Base-by-base conservation (phyloP, 148 eudicot species). In the Fallopia convolvulus region DNA sequence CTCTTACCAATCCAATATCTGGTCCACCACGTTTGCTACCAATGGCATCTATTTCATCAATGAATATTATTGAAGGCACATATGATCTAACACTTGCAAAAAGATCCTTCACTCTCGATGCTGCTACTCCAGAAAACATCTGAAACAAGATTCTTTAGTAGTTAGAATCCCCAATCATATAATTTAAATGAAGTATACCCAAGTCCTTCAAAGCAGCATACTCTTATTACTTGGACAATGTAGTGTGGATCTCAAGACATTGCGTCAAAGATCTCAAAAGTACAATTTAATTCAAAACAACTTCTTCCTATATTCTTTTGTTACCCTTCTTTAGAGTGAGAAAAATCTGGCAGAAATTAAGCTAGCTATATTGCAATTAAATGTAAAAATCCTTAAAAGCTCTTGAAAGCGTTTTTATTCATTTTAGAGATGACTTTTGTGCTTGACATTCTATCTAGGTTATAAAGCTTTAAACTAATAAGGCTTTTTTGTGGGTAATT, bases 1-100 rank as follows among this genome's bases (percentile, higher is more conserved):
- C 32, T 78, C 85, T 74, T 87, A 89, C 93, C 85, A 93, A 93
- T 78, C 97, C 98, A 82, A 92, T 86, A 82, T 94, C 97, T 71
- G 98, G 97, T 70, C 98, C 98, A 82, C 97, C 98, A 79, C 97
- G 95, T 82, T 90, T 90, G 86, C 98, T 88, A 75, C 98, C 97
- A 80, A 94, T 94, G 61, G 97, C 98, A 84, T 94, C 98, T 78
- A 94, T 94, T 90, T 94, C 98, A 79, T 94, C 97, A 77, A 94
- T 89, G 72, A 94, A 92, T 80, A 94, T 90, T 50, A 94, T 92
- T n/a, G 95, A 92, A 79, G 98, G 98, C 66, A 97, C 89, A 86
- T 70, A 90, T 71, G 92, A 84, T 83, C 97, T 90, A 77, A 97
- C 89, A 84, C 88, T 92, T 74, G 90, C 80, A 81, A 94, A 94